phyloP scores from a whole-genome alignment of 225 moss, liverwort and hornwort genomes.

The Physcomitrium patens region DNA sequence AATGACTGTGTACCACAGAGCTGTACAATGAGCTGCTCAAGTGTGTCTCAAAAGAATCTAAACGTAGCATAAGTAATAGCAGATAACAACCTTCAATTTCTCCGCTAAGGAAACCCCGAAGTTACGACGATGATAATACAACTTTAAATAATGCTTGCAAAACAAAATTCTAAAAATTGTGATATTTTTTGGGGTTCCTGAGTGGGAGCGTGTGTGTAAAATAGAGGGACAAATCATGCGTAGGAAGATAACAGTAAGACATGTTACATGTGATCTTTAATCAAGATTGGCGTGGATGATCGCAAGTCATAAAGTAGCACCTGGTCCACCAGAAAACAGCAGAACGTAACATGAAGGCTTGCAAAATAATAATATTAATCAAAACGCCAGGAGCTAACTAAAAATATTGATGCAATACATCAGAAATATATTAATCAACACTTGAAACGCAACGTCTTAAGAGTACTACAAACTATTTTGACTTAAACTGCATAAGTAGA shows the following conservation, averaged over 20 bases:
- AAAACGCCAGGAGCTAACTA: neutral
- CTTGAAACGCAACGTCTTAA: neutral
- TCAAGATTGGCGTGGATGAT: slow-evolving; percentile 73
- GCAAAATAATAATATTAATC: neutral
- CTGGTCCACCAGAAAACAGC: slow-evolving; percentile 33
- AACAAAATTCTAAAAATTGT: neutral
- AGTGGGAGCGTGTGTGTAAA: neutral
- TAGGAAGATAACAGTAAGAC: slow-evolving; percentile 18
- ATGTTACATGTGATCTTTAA: slow-evolving; percentile 93
- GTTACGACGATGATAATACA: neutral
- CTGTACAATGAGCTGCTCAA: neutral
- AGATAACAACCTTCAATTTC: neutral
- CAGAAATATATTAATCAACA: neutral
- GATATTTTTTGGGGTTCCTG: slow-evolving; percentile 5
- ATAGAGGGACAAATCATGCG: neutral
- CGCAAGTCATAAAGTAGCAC: slow-evolving; percentile 91
- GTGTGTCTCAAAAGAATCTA: neutral
- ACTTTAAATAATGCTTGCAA: neutral
- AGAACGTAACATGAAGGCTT: slow-evolving; percentile 14
- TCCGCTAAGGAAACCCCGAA: neutral
- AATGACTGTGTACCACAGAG: neutral
- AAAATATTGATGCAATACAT: neutral
- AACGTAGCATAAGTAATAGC: neutral
- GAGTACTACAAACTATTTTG: neutral
- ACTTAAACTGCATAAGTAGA: neutral